Evolutionary conservation across 2,329 filamentous ascomycete genomes (phyloP).

Genomic region (Pseudogymnoascus sp.): DNA sequence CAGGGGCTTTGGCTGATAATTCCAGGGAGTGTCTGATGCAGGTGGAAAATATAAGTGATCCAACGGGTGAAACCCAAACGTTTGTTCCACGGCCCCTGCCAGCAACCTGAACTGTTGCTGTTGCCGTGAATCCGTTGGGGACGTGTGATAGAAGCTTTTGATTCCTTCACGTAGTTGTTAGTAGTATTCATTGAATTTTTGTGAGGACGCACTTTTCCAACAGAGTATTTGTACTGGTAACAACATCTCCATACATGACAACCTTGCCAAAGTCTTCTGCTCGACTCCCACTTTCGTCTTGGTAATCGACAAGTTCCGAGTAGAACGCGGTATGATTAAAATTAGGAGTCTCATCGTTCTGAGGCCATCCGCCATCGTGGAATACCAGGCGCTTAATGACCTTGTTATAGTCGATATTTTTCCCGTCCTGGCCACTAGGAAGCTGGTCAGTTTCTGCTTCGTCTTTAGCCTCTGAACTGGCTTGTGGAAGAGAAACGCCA

Average conservation of each 20-base stretch:
- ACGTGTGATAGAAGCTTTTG: slow-evolving; percentile 65
- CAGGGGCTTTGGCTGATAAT: slow-evolving; percentile 62
- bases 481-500: slow-evolving; percentile 39
- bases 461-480: slow-evolving; percentile 14
- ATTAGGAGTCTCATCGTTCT: slow-evolving; percentile 65
- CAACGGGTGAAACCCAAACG: slow-evolving; percentile 87
- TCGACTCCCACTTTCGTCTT: slow-evolving; percentile 42
- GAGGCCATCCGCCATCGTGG: slow-evolving; percentile 61
- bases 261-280: slow-evolving; percentile 64
- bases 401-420: slow-evolving; percentile 65
- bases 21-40: slow-evolving; percentile 75
- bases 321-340: slow-evolving; percentile 83
- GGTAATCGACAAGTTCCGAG: slow-evolving; percentile 60
- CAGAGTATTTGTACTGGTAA: slow-evolving; percentile 90
- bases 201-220: slow-evolving; percentile 62
- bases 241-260: slow-evolving; percentile 80
- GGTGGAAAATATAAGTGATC: slow-evolving; percentile 79
- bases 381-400: slow-evolving; percentile 66
- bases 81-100: slow-evolving; percentile 84
- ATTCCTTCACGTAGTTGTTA: slow-evolving; percentile 47
- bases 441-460: slow-evolving; percentile 9
- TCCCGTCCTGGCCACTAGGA: slow-evolving; percentile 36
- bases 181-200: background rate
- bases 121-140: slow-evolving; percentile 77
- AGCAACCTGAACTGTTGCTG: slow-evolving; percentile 80